Evolutionary conservation across 176 grass and related monocot species (phyloP).

Genomic region (Bothriochloa decipiens): DNA sequence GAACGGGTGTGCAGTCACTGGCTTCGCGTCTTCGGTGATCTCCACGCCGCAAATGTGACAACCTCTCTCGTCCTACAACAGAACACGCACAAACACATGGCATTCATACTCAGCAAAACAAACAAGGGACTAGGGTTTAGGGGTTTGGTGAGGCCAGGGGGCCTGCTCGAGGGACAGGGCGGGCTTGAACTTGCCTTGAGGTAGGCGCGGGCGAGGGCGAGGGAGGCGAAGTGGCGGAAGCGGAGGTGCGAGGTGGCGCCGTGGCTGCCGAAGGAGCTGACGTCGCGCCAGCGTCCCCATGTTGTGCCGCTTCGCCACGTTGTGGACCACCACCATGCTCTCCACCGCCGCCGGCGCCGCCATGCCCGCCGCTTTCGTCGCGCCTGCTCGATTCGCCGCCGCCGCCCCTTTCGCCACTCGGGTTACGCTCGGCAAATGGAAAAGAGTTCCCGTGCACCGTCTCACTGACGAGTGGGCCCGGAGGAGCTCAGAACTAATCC

Average conservation of each 20-base stretch:
- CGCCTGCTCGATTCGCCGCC: conserved; percentile 3
- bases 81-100: too few relatives aligned
- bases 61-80: conserved; percentile 57
- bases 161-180: not conserved
- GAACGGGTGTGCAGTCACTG: conserved; percentile 75
- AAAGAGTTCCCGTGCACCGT: not conserved
- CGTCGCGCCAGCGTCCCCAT: conserved; percentile 86
- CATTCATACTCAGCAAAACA: too few relatives aligned
- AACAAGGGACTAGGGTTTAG: not conserved
- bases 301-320: conserved; percentile 91
- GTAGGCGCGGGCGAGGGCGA: conserved; percentile 61
- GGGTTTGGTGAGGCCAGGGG: too few relatives aligned
- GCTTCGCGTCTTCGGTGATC: conserved; percentile 69
- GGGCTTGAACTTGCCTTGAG: conserved; percentile 52
- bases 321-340: conserved; percentile 74
- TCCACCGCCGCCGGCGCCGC: too few relatives aligned
- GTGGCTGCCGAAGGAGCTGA: conserved; percentile 89
- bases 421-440: too few relatives aligned
- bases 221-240: conserved; percentile 75
- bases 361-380: too few relatives aligned
- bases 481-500: not conserved
- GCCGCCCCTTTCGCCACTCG: not conserved
- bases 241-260: conserved; percentile 79
- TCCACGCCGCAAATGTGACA: conserved; percentile 91
- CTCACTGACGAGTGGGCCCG: not conserved